These are phyloP conservation scores for Endocalyx cinctus DNA, from an alignment of 2,329 filamentous ascomycete genomes.

Conservation along the genomic window DNA sequence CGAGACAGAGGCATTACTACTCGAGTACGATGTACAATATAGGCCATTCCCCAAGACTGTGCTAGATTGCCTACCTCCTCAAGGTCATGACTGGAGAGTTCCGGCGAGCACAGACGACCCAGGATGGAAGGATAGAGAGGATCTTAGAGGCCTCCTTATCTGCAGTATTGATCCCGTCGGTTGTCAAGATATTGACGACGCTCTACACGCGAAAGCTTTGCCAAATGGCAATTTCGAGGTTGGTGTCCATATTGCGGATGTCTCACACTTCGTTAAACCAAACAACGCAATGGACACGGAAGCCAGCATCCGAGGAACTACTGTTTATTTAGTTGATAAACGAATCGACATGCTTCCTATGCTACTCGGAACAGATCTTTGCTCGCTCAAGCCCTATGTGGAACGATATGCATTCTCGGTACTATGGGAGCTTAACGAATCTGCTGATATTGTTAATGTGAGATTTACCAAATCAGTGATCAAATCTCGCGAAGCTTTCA, in stretches of 20 bases:
- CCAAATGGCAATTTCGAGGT: constrained; percentile 95
- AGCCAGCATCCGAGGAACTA: constrained; percentile 89
- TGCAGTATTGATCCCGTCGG: constrained; percentile 97
- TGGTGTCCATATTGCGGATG: constrained; percentile 96
- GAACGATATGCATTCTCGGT: constrained; percentile 86
- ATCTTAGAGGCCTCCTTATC: constrained; percentile 80
- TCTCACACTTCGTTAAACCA: constrained; percentile 98
- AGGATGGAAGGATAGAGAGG: constrained; percentile 80
- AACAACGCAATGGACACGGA: constrained; percentile 97
- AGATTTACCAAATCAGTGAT: constrained; percentile 98
- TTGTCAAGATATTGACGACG: constrained; percentile 98
- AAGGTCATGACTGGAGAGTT: constrained; percentile 93
- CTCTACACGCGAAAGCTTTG: constrained; percentile 77
- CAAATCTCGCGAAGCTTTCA: constrained; percentile 92
- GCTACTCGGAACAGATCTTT: constrained; percentile 91
- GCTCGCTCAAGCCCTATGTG: constrained; percentile 96
- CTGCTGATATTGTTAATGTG: constrained; percentile 80
- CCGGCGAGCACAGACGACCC: constrained; percentile 73
- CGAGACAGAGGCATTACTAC: constrained; percentile 87
- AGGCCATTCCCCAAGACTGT: constrained; percentile 94
- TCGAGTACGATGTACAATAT: constrained; percentile 98
- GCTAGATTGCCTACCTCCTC: constrained; percentile 82
- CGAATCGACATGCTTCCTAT: constrained; percentile 99
- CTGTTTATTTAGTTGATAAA: constrained; percentile 97
- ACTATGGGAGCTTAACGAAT: constrained; percentile 80